Evolutionary conservation across 2,329 filamentous ascomycete genomes (phyloP).

Genomic region (Ophiostoma ips): DNA sequence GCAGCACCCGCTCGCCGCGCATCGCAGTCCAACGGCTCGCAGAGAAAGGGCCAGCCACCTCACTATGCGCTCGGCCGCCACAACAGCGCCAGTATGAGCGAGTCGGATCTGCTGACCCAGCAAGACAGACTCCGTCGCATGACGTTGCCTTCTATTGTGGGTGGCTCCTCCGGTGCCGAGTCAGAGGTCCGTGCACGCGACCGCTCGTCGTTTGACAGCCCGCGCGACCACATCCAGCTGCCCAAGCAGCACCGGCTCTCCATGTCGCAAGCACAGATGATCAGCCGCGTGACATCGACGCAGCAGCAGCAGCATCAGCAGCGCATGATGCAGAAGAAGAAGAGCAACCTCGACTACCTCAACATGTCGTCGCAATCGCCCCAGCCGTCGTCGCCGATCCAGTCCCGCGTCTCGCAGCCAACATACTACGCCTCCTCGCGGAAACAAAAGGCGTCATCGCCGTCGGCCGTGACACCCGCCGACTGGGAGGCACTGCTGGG

Average conservation of each 20-base stretch:
- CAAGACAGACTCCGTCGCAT: constrained; percentile 45
- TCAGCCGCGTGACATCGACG: constrained; percentile 22
- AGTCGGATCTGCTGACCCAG: constrained; percentile 38
- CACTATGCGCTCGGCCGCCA: constrained; percentile 27
- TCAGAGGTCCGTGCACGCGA: constrained; percentile 25
- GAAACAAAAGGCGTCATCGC: constrained; percentile 23
- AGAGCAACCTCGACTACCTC: constrained; percentile 46
- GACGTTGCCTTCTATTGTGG: constrained; percentile 29
- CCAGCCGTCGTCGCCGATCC: constrained; percentile 33
- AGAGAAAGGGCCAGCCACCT: constrained; percentile 2
- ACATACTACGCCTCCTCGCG: constrained; percentile 19
- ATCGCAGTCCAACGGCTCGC: constrained; percentile 19
- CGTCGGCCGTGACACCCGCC: constrained; percentile 36
- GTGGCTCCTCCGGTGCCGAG: constrained; percentile 11
- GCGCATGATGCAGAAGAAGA: constrained; percentile 20
- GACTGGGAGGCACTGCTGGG: constrained; percentile 78
- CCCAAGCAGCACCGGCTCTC: constrained; percentile 34
- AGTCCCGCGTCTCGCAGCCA: constrained; percentile 26
- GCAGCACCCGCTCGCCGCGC: constrained; percentile 24
- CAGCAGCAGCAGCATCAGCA: constrained; percentile 20
- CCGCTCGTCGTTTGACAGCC: constrained; percentile 34
- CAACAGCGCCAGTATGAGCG: constrained; percentile 32
- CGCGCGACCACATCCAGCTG: constrained; percentile 23
- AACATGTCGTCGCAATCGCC: constrained; percentile 26
- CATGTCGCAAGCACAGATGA: constrained; percentile 25